Percentiles rank a stretch among this genome's conserved stretches.
These are phyloP conservation scores for Penicillium sp. DNA, from an alignment of 2,329 filamentous ascomycete genomes.

Conservation along the genomic window DNA sequence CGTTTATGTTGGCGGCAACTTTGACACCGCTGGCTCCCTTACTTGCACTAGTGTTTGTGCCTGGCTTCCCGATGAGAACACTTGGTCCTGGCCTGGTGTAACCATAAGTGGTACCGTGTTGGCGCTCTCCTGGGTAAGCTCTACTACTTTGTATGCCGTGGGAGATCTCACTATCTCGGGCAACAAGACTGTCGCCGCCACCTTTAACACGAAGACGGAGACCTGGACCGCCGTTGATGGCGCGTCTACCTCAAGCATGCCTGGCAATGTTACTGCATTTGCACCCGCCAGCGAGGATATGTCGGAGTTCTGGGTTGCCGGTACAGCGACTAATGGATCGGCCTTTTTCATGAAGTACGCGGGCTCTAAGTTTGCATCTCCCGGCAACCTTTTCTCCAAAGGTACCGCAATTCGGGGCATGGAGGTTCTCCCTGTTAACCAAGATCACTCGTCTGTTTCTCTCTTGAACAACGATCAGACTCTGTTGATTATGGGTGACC, in stretches of 20 bases:
- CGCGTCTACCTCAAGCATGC: slow-evolving; percentile 51
- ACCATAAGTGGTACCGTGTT: slow-evolving; percentile 66
- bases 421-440: slow-evolving; percentile 69
- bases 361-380: slow-evolving; percentile 63
- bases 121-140: slow-evolving; percentile 69
- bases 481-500: slow-evolving; percentile 77
- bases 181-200: slow-evolving; percentile 62
- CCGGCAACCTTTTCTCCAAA: slow-evolving; percentile 58
- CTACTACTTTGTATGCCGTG: slow-evolving; percentile 66
- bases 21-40: slow-evolving; percentile 75
- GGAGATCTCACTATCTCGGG: slow-evolving; percentile 68
- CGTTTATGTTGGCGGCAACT: slow-evolving; percentile 81
- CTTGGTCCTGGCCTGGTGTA: slow-evolving; percentile 76
- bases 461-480: slow-evolving; percentile 63
- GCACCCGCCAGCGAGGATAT: slow-evolving; percentile 67
- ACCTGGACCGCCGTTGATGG: slow-evolving; percentile 60
- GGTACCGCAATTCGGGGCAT: slow-evolving; percentile 70
- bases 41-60: slow-evolving; percentile 77
- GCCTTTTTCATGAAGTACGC: slow-evolving; percentile 80
- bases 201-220: slow-evolving; percentile 63
- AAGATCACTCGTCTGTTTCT: slow-evolving; percentile 59
- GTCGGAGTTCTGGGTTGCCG: slow-evolving; percentile 75
- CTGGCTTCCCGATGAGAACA: slow-evolving; percentile 62
- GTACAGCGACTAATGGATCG: slow-evolving; percentile 62
- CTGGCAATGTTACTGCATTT: slow-evolving; percentile 73